Evolutionary conservation across 805 yeast genomes (phyloP), one percentile per base, ranked within the genome.

Genomic region (Candida hungchunana): DNA sequence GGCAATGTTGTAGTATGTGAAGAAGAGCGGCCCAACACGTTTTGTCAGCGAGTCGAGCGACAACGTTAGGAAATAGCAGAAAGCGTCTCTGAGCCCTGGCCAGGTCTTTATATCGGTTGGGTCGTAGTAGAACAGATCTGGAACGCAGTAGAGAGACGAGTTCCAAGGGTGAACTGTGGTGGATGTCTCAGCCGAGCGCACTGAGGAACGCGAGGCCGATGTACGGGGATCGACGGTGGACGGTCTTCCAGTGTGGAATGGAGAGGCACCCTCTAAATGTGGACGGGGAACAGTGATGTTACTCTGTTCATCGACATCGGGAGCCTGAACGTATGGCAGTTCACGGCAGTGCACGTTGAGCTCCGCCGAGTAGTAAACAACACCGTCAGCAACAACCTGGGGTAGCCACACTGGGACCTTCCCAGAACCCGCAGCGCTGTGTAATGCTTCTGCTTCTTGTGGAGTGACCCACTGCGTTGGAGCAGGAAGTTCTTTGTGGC

Each of bases 401-500:
- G 87, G 82, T 0, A 78, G 56, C 89, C 90, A 82, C 12, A 72
- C 56, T 0, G 76, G 73, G 4, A 59, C 57, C 10, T 51, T 50
- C 3, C 60, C 48, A 3, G 56, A 49, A 16, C 61, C 61, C 13
- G 59, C 42, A 24, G 65, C 58, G 35, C 51, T 56, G 36, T 62
- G 55, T 21, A 62, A 54, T 44, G 60, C 56, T 39, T 64, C 66
- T 3, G 59, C 62, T 35, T 63, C 69, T 35, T 59, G 62, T 3
- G 63, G 39, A 5, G 60, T 46, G n/a, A 63, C 53, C 14, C 63
- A 43, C 14, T 51, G 58, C 18, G 27, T 32, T 10, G 41, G 37
- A 15, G 23, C 14, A 17, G 33, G 25, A 10, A 11, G 23, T 9
- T 18, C 26, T 18, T 14, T 11, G 14, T 6, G 25, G 26, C 20